Percentiles rank a stretch among this genome's conserved stretches.
Evolutionary conservation across 2,329 filamentous ascomycete species (phyloP).

Genomic region (Ceratocystis papillata): DNA sequence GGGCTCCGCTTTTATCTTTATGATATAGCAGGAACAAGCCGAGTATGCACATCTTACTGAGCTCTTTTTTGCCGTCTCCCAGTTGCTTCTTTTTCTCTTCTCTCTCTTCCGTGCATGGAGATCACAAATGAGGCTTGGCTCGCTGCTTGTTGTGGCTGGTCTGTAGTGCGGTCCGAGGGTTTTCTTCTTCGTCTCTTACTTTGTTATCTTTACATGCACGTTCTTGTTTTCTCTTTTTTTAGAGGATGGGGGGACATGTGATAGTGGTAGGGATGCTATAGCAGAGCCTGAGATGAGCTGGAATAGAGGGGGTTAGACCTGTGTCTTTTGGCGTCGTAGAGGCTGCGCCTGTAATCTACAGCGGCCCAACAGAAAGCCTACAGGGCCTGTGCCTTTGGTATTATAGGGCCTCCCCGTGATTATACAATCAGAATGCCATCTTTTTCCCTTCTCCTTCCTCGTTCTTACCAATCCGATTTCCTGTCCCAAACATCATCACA

Average conservation of each 20-base stretch:
- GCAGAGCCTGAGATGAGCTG: too few relatives aligned
- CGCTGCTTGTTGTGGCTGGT: not conserved
- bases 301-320: too few relatives aligned
- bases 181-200: not conserved
- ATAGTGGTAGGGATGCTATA: not conserved
- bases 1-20: too few relatives aligned
- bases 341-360: too few relatives aligned
- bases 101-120: not conserved
- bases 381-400: too few relatives aligned
- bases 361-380: too few relatives aligned
- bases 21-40: too few relatives aligned
- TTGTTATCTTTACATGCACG: not conserved
- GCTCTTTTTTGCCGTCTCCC: too few relatives aligned
- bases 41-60: too few relatives aligned
- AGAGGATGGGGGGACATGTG: not conserved
- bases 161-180: constrained; percentile 10
- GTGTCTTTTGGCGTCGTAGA: too few relatives aligned
- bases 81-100: constrained; percentile 9
- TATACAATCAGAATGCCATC: too few relatives aligned
- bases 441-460: not conserved
- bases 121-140: constrained; percentile 11
- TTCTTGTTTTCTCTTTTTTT: not conserved
- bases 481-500: constrained; percentile 6
- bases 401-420: too few relatives aligned
- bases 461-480: not conserved